phyloP scores from a whole-genome alignment of 306 rosid genomes.

The Acacia confusa region DNA sequence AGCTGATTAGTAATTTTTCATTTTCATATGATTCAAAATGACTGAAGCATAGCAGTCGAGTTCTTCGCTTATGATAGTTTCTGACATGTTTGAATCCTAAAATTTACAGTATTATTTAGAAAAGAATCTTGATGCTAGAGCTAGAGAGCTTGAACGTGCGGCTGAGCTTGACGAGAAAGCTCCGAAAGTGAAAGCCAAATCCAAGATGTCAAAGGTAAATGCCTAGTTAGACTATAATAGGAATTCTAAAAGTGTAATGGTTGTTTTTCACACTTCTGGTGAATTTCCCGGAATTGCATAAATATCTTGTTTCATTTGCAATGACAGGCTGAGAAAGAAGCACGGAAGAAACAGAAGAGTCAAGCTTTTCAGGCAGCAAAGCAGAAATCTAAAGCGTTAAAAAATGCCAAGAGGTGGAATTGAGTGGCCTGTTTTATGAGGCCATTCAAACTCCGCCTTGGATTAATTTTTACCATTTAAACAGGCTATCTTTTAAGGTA shows the following conservation, averaged over 20 bases:
- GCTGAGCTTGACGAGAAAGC: slow-evolving; percentile 94
- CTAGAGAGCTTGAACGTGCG: slow-evolving; percentile 77
- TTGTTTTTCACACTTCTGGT: slow-evolving; percentile 4
- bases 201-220: slow-evolving; percentile 93
- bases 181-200: slow-evolving; percentile 93
- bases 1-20: neutral
- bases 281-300: slow-evolving; percentile 6
- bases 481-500: slow-evolving; percentile 25
- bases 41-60: neutral
- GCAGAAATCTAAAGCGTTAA: slow-evolving; percentile 77
- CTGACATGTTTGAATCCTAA: slow-evolving; percentile 33
- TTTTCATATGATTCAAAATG: neutral
- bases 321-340: slow-evolving; percentile 91
- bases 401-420: slow-evolving; percentile 92
- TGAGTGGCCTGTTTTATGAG: slow-evolving; percentile 36
- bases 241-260: neutral
- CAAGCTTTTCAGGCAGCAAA: slow-evolving; percentile 92
- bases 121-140: slow-evolving; percentile 90
- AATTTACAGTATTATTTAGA: slow-evolving; percentile 80
- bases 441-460: slow-evolving; percentile 6
- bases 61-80: slow-evolving; percentile 18
- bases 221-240: neutral
- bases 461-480: slow-evolving; percentile 25
- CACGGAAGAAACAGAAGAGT: slow-evolving; percentile 82
- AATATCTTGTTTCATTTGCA: slow-evolving; percentile 1